phyloP scores from a whole-genome alignment of 257 asterid genomes.

The Gentiana dahurica region DNA sequence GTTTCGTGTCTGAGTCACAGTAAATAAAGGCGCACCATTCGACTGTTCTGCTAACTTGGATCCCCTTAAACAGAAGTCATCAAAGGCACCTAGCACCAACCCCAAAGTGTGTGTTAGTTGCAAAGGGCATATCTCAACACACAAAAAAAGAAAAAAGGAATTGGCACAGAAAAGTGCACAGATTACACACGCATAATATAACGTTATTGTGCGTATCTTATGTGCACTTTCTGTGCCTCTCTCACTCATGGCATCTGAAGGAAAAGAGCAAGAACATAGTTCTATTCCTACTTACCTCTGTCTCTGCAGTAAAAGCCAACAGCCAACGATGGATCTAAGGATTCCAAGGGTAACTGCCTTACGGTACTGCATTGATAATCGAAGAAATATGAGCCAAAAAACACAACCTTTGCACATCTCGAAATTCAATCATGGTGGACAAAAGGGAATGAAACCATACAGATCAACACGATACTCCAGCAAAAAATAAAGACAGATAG shows the following conservation, averaged over 20 bases:
- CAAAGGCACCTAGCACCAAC: constrained; percentile 56
- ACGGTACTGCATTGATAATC: constrained; percentile 39
- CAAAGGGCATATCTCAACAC: not conserved
- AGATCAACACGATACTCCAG: too few relatives aligned
- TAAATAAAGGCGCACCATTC: constrained; percentile 85
- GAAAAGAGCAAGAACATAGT: not conserved
- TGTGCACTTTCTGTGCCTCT: too few relatives aligned
- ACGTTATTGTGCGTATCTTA: too few relatives aligned
- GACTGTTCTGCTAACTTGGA: constrained; percentile 52
- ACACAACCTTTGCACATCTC: not conserved
- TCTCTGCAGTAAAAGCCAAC: constrained; percentile 79
- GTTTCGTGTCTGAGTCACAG: constrained; percentile 46
- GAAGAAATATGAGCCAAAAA: constrained; percentile 7
- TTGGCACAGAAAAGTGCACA: too few relatives aligned
- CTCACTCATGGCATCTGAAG: not conserved
- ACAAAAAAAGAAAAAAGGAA: not conserved
- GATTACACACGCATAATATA: too few relatives aligned
- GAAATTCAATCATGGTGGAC: not conserved
- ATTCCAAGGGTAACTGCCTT: constrained; percentile 61
- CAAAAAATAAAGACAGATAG: too few relatives aligned
- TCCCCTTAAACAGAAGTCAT: constrained; percentile 67
- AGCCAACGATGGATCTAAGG: constrained; percentile 87
- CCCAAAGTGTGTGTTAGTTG: too few relatives aligned
- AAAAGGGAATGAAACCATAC: too few relatives aligned
- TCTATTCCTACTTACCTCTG: constrained; percentile 34